Evolutionary conservation across 257 asterid genomes (phyloP).

Genomic region (Schizonepeta tenuifolia): DNA sequence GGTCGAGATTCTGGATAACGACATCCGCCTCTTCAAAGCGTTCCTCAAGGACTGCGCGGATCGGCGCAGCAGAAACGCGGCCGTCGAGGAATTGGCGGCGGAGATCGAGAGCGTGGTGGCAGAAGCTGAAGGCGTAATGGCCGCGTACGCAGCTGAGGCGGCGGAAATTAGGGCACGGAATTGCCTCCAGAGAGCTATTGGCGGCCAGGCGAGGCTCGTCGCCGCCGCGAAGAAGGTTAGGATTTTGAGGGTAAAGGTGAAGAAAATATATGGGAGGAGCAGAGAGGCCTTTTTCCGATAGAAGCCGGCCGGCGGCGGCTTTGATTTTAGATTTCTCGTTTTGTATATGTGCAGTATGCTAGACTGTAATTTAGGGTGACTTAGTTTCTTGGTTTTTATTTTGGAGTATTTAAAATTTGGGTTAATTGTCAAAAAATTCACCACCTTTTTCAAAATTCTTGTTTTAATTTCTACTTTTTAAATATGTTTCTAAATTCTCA

Average conservation of each 20-base stretch:
- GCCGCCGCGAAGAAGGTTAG: constrained; percentile 44
- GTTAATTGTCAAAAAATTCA: too few species aligned
- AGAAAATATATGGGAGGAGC: constrained; percentile 27
- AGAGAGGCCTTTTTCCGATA: constrained; percentile 17
- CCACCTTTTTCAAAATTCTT: too few species aligned
- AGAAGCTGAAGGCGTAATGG: constrained; percentile 46
- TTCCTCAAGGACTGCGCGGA: constrained; percentile 43
- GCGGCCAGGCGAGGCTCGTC: constrained; percentile 30
- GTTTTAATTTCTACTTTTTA: too few species aligned
- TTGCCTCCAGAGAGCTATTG: constrained; percentile 39
- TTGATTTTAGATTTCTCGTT: background rate
- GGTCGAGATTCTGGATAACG: constrained; percentile 45
- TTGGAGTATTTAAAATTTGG: background rate
- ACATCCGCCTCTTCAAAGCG: constrained; percentile 46
- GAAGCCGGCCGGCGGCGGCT: constrained; percentile 25
- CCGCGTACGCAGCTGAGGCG: constrained; percentile 17
- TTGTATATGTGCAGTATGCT: background rate
- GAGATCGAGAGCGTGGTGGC: constrained; percentile 41
- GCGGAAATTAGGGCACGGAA: constrained; percentile 36
- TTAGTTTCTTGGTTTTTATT: background rate
- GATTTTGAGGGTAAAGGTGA: constrained; percentile 41
- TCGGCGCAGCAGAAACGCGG: constrained; percentile 6
- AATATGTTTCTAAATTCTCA: too few species aligned
- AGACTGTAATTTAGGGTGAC: background rate
- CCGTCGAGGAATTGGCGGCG: constrained; percentile 27